These are phyloP conservation scores for Cyanidium caldarium DNA, from an alignment of 23 red algal genomes.

Conservation along the genomic window DNA sequence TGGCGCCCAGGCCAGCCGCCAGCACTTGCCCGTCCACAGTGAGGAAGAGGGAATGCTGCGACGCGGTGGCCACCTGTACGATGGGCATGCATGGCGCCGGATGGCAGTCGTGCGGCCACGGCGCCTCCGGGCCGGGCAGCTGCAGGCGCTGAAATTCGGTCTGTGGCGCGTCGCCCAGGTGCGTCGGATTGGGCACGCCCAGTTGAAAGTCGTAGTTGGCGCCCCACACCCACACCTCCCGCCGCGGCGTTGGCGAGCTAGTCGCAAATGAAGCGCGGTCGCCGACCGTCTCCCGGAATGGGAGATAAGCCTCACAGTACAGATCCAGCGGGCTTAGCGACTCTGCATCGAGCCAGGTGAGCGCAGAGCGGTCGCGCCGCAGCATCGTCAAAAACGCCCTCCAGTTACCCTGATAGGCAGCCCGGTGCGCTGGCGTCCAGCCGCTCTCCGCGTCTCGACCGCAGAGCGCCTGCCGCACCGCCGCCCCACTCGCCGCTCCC, in stretches of 20 bases:
- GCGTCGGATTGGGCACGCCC: not conserved
- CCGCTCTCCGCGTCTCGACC: not conserved
- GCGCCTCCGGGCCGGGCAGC: not conserved
- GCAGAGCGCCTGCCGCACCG: too few species aligned
- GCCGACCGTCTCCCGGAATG: too few species aligned
- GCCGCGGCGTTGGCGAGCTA: not conserved
- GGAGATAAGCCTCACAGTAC: not conserved
- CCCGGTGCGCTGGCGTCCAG: slow-evolving; percentile 2
- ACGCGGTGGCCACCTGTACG: not conserved
- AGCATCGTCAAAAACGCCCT: not conserved
- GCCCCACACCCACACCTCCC: not conserved
- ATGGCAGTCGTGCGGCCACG: not conserved
- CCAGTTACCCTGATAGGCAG: not conserved
- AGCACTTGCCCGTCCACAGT: not conserved
- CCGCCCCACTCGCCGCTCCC: too few species aligned
- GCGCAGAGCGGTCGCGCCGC: not conserved
- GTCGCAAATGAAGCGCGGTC: not conserved
- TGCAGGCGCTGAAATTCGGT: not conserved
- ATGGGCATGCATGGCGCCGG: not conserved
- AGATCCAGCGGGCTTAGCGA: not conserved
- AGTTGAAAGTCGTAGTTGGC: not conserved
- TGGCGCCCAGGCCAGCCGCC: not conserved
- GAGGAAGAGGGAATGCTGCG: not conserved
- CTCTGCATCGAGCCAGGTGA: not conserved
- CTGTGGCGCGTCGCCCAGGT: not conserved